phyloP scores from a whole-genome alignment of 345 rosid species.

The Erysimum cheiranthoides region DNA sequence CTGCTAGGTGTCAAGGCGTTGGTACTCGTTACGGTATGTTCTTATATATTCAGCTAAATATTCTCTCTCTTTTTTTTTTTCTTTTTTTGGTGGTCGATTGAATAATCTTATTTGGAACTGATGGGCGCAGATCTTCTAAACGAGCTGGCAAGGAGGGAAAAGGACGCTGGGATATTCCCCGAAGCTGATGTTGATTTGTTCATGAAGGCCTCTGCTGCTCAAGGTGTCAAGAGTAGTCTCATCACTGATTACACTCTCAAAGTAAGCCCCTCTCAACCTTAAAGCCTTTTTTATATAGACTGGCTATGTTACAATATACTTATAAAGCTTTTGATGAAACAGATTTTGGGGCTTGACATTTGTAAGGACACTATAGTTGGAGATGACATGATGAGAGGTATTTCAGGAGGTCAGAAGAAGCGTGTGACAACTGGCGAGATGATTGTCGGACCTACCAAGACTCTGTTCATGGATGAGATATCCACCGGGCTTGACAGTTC shows the following conservation, averaged over 20 bases:
- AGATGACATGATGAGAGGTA: slow-evolving; percentile 75
- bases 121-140: slow-evolving; percentile 62
- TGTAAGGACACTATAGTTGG: slow-evolving; percentile 84
- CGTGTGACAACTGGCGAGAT: slow-evolving; percentile 88
- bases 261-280: slow-evolving; percentile 46
- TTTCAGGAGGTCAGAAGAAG: slow-evolving; percentile 82
- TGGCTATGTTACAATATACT: not conserved
- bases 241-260: slow-evolving; percentile 77
- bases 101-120: not conserved
- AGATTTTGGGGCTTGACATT: slow-evolving; percentile 77
- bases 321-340: slow-evolving; percentile 31
- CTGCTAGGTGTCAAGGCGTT: slow-evolving; percentile 84
- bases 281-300: not conserved
- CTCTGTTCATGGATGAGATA: slow-evolving; percentile 86
- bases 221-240: slow-evolving; percentile 67
- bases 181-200: slow-evolving; percentile 85
- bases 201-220: slow-evolving; percentile 90
- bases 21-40: slow-evolving; percentile 80
- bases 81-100: not conserved
- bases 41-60: not conserved
- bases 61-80: too few species aligned
- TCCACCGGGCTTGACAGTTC: slow-evolving; percentile 88
- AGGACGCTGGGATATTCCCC: slow-evolving; percentile 75
- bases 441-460: slow-evolving; percentile 87
- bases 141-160: slow-evolving; percentile 89